Evolutionary conservation across 768 basidiomycete genomes (phyloP).

Genomic region (Kwoniella shandongensis): DNA sequence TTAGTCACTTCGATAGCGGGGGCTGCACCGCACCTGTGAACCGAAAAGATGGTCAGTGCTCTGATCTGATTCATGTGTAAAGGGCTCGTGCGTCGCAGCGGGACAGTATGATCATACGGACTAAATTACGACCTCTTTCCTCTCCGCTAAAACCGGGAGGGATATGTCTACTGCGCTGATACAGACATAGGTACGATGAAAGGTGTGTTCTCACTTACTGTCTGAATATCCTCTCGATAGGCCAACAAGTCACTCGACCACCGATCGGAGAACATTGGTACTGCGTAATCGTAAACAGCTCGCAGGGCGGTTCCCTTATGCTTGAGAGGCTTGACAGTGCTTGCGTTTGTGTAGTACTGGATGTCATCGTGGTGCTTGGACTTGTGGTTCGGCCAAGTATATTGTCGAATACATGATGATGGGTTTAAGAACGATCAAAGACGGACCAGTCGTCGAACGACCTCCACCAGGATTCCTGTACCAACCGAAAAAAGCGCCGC

Average conservation of each 20-base stretch:
- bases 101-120: too few relatives aligned
- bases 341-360: neutral
- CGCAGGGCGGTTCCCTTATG: constrained; percentile 34
- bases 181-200: neutral
- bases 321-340: neutral
- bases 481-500: too few relatives aligned
- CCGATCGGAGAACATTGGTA: constrained; percentile 45
- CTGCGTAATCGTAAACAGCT: constrained; percentile 46
- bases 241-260: constrained; percentile 48
- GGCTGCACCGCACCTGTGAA: constrained; percentile 31
- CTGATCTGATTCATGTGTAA: too few relatives aligned
- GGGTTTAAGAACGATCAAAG: too few relatives aligned
- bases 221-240: constrained; percentile 48
- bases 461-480: too few relatives aligned
- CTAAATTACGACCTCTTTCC: too few relatives aligned
- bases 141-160: neutral
- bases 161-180: neutral
- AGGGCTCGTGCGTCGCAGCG: too few relatives aligned
- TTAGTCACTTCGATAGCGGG: constrained; percentile 49
- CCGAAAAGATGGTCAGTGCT: neutral
- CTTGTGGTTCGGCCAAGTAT: too few relatives aligned
- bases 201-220: constrained; percentile 33
- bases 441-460: too few relatives aligned
- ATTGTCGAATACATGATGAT: too few relatives aligned
- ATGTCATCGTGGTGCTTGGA: neutral